Base-by-base conservation (phyloP, 2,329 filamentous ascomycete genomes). In the Tolypocladium guangdongense region DNA sequence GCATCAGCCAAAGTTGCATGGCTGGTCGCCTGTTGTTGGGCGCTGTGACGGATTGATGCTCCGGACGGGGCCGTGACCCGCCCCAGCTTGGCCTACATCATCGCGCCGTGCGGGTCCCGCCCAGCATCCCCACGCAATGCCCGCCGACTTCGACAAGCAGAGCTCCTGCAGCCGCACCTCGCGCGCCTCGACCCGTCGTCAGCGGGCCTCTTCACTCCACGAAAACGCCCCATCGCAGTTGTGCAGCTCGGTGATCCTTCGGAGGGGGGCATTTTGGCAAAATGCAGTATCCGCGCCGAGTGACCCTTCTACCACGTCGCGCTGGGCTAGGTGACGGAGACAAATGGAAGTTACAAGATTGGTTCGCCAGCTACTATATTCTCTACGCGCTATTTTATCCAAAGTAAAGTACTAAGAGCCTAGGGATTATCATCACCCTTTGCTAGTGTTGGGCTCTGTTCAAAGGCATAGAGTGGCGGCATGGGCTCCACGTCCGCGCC, bases 81-180 rank as follows among this genome's bases (percentile, higher is more conserved):
- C 48, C 7, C 33, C 32, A 35, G 35, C 48, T 27, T 38, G 33
- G 47, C 20, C 7, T 10, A 49, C 48, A 22, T 37, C 48, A 33
- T 36, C 35, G 10, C 16, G 36, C n/a, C n/a, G n/a, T n/a, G n/a
- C n/a, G n/a, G n/a, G n/a, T n/a, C n/a, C n/a, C n/a, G n/a, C n/a
- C n/a, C n/a, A n/a, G n/a, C n/a, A n/a, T n/a, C n/a, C n/a, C n/a
- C 6, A 3, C 51, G 54, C 55, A 6, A 65, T 67, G 63, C 58
- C 60, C 24, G 54, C 65, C 52, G 70, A 76, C 52, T 78, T 74
- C 54, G 75, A 78, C 37, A 72, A 77, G 41, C 71, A 75, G 58
- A 71, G 68, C 56, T 75, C 52, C 52, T 76, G 33, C 62, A 68
- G 32, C 73, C 74, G 0, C 57, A 70, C 37, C 66, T 78, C 4